Evolutionary conservation across 2,329 filamentous ascomycete species (phyloP).

Genomic region (Aspergillus aculeatinus): DNA sequence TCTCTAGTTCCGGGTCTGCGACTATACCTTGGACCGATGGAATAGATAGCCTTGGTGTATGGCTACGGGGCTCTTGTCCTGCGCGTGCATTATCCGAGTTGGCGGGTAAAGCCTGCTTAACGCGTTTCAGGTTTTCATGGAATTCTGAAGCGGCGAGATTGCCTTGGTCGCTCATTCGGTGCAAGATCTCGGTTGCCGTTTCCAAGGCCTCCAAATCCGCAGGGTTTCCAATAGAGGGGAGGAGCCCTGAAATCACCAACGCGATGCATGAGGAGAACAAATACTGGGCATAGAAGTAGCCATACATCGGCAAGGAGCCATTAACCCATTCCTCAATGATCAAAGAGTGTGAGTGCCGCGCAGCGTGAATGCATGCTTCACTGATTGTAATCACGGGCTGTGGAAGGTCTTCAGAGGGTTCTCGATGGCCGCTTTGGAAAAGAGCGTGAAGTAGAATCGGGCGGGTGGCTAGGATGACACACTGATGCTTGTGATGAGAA

Average conservation of each 20-base stretch:
- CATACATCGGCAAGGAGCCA: conserved; percentile 32
- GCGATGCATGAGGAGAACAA: conserved; percentile 35
- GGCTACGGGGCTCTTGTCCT: conserved; percentile 14
- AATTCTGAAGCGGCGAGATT: conserved; percentile 33
- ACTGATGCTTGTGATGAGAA: conserved; percentile 20
- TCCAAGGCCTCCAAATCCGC: conserved; percentile 26
- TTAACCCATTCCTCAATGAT: conserved; percentile 35
- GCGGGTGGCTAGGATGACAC: conserved; percentile 37
- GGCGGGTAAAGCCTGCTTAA: conserved; percentile 14
- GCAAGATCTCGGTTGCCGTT: conserved; percentile 27
- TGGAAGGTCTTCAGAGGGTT: conserved; percentile 9
- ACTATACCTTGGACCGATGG: neutral
- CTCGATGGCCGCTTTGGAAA: conserved; percentile 18
- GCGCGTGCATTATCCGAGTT: neutral
- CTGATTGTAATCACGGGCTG: conserved; percentile 31
- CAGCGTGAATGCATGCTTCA: conserved; percentile 35
- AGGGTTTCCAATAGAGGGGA: conserved; percentile 18
- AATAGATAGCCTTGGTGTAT: neutral
- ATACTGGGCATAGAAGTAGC: conserved; percentile 37
- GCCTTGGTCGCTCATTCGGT: conserved; percentile 28
- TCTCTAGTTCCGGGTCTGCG: neutral
- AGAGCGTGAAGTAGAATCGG: conserved; percentile 36
- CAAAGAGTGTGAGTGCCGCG: conserved; percentile 31
- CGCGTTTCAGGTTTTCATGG: conserved; percentile 25
- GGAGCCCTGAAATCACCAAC: conserved; percentile 30